Evolutionary conservation across 148 eudicot genomes (phyloP).

Genomic region (Camellia granthamiana): DNA sequence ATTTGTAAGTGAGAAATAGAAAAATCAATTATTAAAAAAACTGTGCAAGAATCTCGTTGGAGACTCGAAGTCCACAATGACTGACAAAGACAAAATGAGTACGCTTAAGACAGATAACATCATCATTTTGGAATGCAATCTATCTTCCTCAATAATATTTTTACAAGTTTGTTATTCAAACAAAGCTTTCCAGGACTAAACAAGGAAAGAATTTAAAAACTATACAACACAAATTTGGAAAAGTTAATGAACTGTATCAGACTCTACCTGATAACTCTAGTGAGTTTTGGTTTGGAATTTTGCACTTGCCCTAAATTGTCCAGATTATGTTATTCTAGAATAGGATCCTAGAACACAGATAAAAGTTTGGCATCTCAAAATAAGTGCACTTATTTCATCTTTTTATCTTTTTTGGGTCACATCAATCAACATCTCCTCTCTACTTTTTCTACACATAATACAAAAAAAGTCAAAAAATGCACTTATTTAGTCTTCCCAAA

Average conservation of each 20-base stretch:
- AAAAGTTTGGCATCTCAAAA: no score
- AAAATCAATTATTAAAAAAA: not conserved
- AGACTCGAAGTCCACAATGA: not conserved
- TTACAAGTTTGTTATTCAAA: no score
- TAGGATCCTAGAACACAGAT: not conserved
- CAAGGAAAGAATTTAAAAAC: not conserved
- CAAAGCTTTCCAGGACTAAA: not conserved
- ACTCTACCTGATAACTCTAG: not conserved
- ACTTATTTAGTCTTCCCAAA: no score
- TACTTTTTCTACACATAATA: no score
- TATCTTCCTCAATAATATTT: not conserved
- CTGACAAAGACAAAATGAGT: not conserved
- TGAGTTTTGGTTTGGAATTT: not conserved
- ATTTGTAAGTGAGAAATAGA: not conserved
- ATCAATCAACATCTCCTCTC: no score
- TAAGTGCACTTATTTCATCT: no score
- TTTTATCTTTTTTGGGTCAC: no score
- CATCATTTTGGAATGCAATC: not conserved
- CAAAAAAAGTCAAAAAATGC: no score
- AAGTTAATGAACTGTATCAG: not conserved
- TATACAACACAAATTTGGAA: not conserved
- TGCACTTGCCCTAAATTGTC: no score
- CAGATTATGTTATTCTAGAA: not conserved
- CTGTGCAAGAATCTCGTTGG: not conserved
- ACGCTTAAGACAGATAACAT: not conserved